Evolutionary conservation across 2,329 filamentous ascomycete genomes (phyloP), one percentile per base, ranked within the genome.

Genomic region (Colletotrichum godetiae): DNA sequence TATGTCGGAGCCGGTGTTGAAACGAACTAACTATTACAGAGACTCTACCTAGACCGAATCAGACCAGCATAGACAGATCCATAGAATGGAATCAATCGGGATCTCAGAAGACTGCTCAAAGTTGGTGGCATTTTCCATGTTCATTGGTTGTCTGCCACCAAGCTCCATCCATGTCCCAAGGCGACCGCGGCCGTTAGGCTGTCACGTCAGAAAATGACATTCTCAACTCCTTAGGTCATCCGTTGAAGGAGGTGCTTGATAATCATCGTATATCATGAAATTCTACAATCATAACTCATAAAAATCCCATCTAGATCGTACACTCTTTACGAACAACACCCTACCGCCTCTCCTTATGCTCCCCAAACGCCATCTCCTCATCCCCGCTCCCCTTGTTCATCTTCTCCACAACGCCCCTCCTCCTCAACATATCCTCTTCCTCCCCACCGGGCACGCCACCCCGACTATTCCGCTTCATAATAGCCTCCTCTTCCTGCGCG

Each of bases 401-500:
- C 66, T 63, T 46, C 49, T 69, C 69, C 42, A 29, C 29, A 0
- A 7, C 70, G 5, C 70, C 67, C 10, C 70, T 55, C 7, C 59
- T 27, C n/a, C 70, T 33, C 33, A 73, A 4, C 67, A 70, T 46
- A 4, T 73, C 70, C 22, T 70, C 69, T 1, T 29, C 37, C 4
- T 68, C 66, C 0, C 4, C 62, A 15, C 49, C 68, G 3, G 63
- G 57, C 3, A 57, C 49, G 15, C 27, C 64, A 29, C 52, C 69
- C 35, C 42, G 42, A 22, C 65, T 58, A 10, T 63, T 27, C 5
- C 70, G 53, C 70, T 57, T 60, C 5, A 46, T 49, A 5, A 73
- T 56, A n/a, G 86, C 74, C n/a, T 73, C 70, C n/a, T 67, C 57
- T 68, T 79, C 78, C 31, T 75, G 72, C 11, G 68, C 71, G 56